phyloP scores from a whole-genome alignment of 2,329 filamentous ascomycete genomes.

The Rosellinia necatrix region DNA sequence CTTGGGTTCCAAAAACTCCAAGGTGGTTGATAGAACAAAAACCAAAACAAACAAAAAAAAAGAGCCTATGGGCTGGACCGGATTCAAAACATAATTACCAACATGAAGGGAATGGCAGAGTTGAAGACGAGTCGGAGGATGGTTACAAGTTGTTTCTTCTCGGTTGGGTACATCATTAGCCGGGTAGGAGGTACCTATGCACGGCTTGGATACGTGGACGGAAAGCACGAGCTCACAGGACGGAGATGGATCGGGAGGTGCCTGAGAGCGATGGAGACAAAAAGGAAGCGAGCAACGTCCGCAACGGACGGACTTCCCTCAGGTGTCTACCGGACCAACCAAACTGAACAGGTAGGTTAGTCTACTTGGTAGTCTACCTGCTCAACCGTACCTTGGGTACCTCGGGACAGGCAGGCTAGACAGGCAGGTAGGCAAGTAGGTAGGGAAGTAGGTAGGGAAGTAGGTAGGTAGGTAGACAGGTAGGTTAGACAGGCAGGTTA shows the following conservation, averaged over 20 bases:
- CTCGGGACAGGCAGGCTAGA: too few species aligned
- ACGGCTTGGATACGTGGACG: constrained; percentile 15
- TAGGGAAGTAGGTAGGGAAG: too few species aligned
- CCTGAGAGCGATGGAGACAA: neutral
- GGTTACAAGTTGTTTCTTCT: constrained; percentile 6
- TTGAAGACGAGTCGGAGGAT: constrained; percentile 17
- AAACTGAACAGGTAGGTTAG: too few species aligned
- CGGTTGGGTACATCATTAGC: constrained; percentile 17
- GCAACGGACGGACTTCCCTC: neutral
- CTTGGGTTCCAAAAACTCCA: constrained; percentile 52
- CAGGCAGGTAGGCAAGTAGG: too few species aligned
- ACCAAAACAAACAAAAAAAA: constrained; percentile 41
- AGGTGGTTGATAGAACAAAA: constrained; percentile 42
- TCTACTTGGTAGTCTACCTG: too few species aligned
- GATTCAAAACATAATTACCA: constrained; percentile 50
- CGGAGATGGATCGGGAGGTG: constrained; percentile 3
- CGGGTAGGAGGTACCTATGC: constrained; percentile 12
- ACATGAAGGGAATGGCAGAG: constrained; percentile 31
- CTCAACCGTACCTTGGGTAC: too few species aligned
- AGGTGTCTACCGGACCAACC: too few species aligned
- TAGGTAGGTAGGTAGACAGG: too few species aligned
- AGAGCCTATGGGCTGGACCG: constrained; percentile 29
- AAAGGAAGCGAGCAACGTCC: constrained; percentile 1
- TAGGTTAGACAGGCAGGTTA: too few species aligned
- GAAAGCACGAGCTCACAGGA: constrained; percentile 17